Evolutionary conservation across 1,139 yeast genomes (phyloP).

Genomic region (Hyphopichia khmerensis): DNA sequence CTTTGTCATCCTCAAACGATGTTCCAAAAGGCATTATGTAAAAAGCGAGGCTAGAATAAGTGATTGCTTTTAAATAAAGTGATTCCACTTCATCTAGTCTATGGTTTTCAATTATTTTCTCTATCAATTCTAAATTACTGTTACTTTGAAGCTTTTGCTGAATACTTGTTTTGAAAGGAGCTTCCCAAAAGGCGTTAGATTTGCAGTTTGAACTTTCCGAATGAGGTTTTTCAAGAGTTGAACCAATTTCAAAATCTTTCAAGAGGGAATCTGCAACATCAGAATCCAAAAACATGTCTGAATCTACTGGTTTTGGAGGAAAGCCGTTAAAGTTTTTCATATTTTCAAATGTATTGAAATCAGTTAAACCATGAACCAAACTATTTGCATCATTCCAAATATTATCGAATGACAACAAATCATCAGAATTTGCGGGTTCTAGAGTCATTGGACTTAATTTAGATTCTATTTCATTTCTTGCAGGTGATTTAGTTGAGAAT

Average conservation of each 20-base stretch:
- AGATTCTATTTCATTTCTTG: no score
- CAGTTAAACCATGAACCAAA: slow-evolving; percentile 4
- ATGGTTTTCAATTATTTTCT: slow-evolving; percentile 1
- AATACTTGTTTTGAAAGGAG: no score
- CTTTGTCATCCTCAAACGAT: slow-evolving; percentile 9
- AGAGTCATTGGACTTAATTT: no score
- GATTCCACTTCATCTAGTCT: slow-evolving; percentile 1
- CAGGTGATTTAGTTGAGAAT: no score
- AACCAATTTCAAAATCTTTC: background rate
- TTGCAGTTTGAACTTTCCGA: background rate
- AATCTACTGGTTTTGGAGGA: slow-evolving; percentile 2
- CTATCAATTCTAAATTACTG: slow-evolving; percentile 1
- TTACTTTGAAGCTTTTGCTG: background rate
- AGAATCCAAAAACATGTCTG: slow-evolving; percentile 2
- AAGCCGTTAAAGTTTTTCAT: background rate
- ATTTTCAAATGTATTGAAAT: slow-evolving; percentile 2
- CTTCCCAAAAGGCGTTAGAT: slow-evolving; percentile 3
- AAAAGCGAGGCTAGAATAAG: slow-evolving; percentile 8
- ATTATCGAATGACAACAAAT: slow-evolving; percentile 1
- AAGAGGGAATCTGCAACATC: background rate
- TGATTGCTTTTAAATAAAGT: slow-evolving; percentile 11
- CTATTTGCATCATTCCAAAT: slow-evolving; percentile 4
- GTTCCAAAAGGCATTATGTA: slow-evolving; percentile 13
- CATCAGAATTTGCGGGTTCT: background rate
- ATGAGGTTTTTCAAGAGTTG: background rate